Evolutionary conservation across 1,284 basidiomycete species (phyloP).

Genomic region (Trichosporon sp.): DNA sequence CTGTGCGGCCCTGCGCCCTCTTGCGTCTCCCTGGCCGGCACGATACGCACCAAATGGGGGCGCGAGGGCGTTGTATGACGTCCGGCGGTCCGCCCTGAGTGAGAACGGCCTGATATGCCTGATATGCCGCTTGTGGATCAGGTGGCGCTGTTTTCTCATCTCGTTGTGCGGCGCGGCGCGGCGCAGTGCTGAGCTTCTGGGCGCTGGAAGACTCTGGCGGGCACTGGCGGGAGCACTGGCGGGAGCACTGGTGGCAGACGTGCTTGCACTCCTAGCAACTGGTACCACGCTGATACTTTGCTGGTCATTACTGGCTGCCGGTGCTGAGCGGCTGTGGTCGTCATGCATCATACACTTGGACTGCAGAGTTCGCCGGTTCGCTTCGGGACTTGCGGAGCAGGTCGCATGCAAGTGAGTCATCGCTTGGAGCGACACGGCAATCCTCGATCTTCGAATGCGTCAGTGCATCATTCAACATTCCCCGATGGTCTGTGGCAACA

Average conservation of each 20-base stretch:
- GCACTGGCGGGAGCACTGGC: no score
- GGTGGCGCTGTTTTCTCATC: neutral
- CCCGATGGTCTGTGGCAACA: neutral
- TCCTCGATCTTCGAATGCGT: neutral
- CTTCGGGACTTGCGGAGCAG: neutral
- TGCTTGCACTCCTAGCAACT: no score
- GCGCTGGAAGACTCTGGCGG: no score
- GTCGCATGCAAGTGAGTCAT: neutral
- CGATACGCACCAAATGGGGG: neutral
- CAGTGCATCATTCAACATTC: neutral
- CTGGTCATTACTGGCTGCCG: no score
- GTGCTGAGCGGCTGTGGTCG: no score
- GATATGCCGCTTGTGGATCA: neutral
- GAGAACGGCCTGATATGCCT: no score
- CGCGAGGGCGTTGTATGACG: neutral
- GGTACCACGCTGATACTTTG: no score
- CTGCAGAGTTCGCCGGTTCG: no score
- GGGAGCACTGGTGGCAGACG: no score
- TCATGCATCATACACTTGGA: no score
- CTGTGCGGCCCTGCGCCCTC: neutral
- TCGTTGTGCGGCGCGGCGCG: neutral
- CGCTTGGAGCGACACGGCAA: neutral
- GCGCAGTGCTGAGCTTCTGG: neutral
- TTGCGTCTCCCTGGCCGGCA: neutral
- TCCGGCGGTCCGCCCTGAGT: neutral